Base-by-base conservation (phyloP, 768 basidiomycete species). In the Gloeophyllum trabeum region DNA sequence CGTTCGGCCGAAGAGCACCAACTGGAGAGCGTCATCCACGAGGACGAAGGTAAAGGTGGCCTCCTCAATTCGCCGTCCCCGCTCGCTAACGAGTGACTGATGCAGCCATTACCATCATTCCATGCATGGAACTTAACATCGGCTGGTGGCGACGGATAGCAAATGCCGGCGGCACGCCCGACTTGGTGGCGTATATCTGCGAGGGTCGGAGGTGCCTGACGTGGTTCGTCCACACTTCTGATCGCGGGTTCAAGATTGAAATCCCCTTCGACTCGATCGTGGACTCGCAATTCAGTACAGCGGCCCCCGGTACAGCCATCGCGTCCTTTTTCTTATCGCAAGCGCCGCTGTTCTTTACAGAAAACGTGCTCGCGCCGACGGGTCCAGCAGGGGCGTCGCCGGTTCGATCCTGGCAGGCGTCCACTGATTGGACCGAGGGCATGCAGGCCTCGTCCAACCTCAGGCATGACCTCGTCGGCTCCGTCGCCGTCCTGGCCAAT, bases 181-280 rank as follows among this genome's bases (percentile, higher is more conserved):
- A 86, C 57, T 67, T 90, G 6, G 67, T 89, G 24, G 81, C 83
- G 2, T 90, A 88, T 57, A 64, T 82, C 10, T 87, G 73, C 56
- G 80, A 87, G 19, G 47, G 56, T 32, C 81, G 74, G 50, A 75
- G 70, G 32, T 77, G 71, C 52, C 61, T 90, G 22, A 74, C 73
- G 3, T 90, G 88, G 88, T 90, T 80, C 57, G 79, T 90, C 43
- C 74, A 77, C 32, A 81, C 81, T 4, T 67, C 62, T 1, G 83
- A 81, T 18, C 71, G 71, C 47, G 75, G 81, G 16, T 89, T 88
- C 69, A 89, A 89, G 59, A 90, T 90, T 81, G 82, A 85, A 46
- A 69, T 89, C 14, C 75, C 83, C 4, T 86, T 82, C 59, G 66
- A 75, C 43, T 68, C 59, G 45, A 78, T 89, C 46, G 49, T 67